phyloP scores from a whole-genome alignment of 129 eudicot genomes.

The Chrysanthemum makinoi region DNA sequence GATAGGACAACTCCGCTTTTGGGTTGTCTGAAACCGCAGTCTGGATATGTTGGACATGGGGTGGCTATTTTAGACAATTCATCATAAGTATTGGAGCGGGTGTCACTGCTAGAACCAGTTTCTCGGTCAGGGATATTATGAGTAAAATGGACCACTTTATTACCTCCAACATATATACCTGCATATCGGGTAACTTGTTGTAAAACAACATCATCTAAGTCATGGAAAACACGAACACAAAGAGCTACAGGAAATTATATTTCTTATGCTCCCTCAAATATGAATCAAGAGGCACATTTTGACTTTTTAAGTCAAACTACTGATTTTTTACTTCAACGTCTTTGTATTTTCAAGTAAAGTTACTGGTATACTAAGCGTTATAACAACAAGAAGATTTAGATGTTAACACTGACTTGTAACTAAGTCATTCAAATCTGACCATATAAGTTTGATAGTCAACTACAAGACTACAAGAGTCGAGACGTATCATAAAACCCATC shows the following conservation, averaged over 20 bases:
- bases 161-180: slow-evolving; percentile 86
- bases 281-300: not conserved
- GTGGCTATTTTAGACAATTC: slow-evolving; percentile 31
- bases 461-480: not conserved
- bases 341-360: no score
- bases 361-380: no score
- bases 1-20: slow-evolving; percentile 78
- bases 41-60: slow-evolving; percentile 66
- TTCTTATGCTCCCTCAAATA: no score
- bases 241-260: no score
- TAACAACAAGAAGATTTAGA: no score
- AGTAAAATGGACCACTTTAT: slow-evolving; percentile 90
- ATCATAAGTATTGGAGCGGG: slow-evolving; percentile 31
- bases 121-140: slow-evolving; percentile 35
- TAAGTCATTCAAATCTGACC: no score
- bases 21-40: slow-evolving; percentile 80
- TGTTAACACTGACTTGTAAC: no score
- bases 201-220: not conserved
- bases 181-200: slow-evolving; percentile 18
- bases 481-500: not conserved
- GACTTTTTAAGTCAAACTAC: not conserved
- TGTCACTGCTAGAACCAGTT: slow-evolving; percentile 30
- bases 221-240: no score
- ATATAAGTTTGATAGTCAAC: no score
- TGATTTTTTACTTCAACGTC: not conserved